Percentiles rank a stretch among this genome's conserved stretches.
Evolutionary conservation across 176 grass and related monocot species (phyloP).

Genomic region (Alloteropsis semialata): DNA sequence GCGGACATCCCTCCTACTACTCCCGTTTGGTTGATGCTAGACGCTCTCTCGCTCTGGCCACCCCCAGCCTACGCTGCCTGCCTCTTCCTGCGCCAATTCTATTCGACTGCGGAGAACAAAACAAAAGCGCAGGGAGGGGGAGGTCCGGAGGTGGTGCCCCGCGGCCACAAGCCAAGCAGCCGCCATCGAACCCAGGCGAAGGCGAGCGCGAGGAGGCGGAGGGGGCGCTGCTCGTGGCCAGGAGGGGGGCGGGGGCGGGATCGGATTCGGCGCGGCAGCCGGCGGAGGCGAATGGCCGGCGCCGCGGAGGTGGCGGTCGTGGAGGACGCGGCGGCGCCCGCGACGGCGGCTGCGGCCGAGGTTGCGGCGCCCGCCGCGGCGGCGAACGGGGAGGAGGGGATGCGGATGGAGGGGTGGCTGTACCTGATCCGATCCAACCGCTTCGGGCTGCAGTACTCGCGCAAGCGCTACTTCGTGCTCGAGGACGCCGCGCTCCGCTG

Average conservation of each 20-base stretch:
- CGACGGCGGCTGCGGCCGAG: background rate
- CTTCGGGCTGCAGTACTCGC: constrained; percentile 71
- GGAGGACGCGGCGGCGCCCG: constrained; percentile 18
- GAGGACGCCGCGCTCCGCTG: constrained; percentile 70
- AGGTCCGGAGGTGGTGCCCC: constrained; percentile 20
- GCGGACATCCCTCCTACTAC: background rate
- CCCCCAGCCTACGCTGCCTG: background rate
- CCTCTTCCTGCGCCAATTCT: constrained; percentile 32
- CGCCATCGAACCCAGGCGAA: background rate
- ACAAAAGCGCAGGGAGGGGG: constrained; percentile 20
- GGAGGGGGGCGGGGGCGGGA: background rate
- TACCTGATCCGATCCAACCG: constrained; percentile 91
- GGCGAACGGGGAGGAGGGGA: constrained; percentile 14
- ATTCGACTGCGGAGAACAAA: constrained; percentile 39
- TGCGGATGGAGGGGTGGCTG: constrained; percentile 87
- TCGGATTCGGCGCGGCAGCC: background rate
- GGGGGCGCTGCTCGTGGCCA: background rate
- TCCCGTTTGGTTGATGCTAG: too few species aligned
- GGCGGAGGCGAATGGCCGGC: constrained; percentile 11
- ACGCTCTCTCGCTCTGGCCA: background rate
- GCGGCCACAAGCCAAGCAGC: constrained; percentile 16
- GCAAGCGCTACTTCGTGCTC: constrained; percentile 96
- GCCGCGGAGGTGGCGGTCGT: constrained; percentile 22
- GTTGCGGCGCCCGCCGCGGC: background rate
- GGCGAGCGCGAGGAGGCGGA: background rate